Evolutionary conservation across 768 basidiomycete genomes (phyloP), one percentile per base, ranked within the genome.

Genomic region (Rhizopogon rudus): DNA sequence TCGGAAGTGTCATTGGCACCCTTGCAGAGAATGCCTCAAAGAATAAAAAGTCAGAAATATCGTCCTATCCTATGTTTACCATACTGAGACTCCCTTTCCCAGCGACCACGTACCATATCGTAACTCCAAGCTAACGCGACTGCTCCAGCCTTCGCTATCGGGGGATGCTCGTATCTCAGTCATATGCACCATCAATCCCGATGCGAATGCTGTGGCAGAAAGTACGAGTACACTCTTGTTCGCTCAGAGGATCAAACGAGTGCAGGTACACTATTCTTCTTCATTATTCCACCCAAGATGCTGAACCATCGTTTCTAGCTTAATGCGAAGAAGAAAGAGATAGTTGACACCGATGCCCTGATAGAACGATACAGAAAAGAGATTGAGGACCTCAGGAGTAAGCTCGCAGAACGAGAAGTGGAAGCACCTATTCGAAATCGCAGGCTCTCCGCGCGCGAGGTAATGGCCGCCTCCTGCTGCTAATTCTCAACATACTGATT

Each of bases 161-260:
- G 96, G 96, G 1, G 93, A 98, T 67, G 95, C 96, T 20, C 85
- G 93, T 7, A 95, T 99, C 52, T 93, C 91, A 41, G 95, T 99
- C 14, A 88, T 98, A 51, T 97, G 95, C 69, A 98, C 96, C 0
- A 82, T 98, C 66, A 96, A 95, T 63, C 93, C 96, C 0, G 91
- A 94, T 49, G 68, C 77, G 2, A 71, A 75, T 45, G 93, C 93
- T 16, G 77, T 95, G 6, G 76, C 83, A 7, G 96, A 98, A 73
- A 91, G 86, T 6, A 85, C 86, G 51, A 93, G 87, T 59, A 99
- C 96, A 0, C 75, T 98, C 17, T 82, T 87, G 40, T 98, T 99
- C 65, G 96, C 96, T 3, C 88, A 87, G 60, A 79, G 94, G 44
- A 88, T 96, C 63, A 96, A 95, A 79, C 86, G 82, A 60, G 95